Base-by-base conservation (phyloP, 1,139 yeast genomes). In the Taphrina communis region DNA sequence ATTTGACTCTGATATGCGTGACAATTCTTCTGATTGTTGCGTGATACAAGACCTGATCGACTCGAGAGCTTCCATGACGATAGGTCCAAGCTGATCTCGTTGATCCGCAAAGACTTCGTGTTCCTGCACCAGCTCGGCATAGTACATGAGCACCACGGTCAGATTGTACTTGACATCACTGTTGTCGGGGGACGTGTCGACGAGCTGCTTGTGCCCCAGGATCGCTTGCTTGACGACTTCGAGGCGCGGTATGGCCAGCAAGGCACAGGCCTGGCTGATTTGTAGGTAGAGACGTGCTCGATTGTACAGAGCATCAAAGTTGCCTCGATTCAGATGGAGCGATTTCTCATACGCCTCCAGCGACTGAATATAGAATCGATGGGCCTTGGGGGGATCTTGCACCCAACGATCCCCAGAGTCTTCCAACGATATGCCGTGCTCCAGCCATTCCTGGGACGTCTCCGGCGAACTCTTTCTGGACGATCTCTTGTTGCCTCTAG, bases 401-500 rank as follows among this genome's bases (percentile, higher is more conserved):
- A 65, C 59, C 70, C 70, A 68, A 11, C 70, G 63, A 17, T 68
- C 70, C 7, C 70, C 70, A 35, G 68, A 62, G 25, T 68, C 70
- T 42, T 68, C 70, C 17, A 62, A 55, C 12, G 65, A 55, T 12
- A 62, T 50, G 35, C 57, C 70, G 8, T 38, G 55, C 50, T 63
- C 65, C 52, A 63, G 19, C 46, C 61, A 58, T 14, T 68, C 70
- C 36, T 55, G 51, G 19, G 61, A 17, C 11, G 69, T 58, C 35
- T 65, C 69, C 9, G 65, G 69, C 5, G n/a, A 14, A 14, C 31
- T 14, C 35, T 67, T 61, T 75, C 76, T 70, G 8, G 39, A 6
- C 25, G 58, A 17, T 17, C 36, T 53, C 58, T 53, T 53, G 42
- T 14, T 12, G 7, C 11, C 12, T 21, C 36, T 17, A 36, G 31